phyloP scores from a whole-genome alignment of 345 rosid genomes.

The Eucalyptus regnans region DNA sequence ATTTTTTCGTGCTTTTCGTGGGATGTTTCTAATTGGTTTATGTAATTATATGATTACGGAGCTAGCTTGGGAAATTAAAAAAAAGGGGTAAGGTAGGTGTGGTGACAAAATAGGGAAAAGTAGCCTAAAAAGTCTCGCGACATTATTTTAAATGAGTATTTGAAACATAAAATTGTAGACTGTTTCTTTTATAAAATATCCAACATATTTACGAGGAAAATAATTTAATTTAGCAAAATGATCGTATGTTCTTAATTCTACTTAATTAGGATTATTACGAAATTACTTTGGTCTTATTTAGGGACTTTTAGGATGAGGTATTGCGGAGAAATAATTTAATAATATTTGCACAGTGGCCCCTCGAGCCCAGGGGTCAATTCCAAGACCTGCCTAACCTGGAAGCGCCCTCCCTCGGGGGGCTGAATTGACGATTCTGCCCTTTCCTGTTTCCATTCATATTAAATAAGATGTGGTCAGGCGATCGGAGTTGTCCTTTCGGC shows the following conservation, averaged over 20 bases:
- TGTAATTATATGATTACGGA: background rate
- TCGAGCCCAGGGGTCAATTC: background rate
- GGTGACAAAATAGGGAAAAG: background rate
- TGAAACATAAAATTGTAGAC: background rate
- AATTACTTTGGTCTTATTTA: background rate
- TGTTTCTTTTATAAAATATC: background rate
- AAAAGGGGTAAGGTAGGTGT: background rate
- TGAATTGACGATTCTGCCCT: background rate
- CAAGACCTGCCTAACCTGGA: background rate
- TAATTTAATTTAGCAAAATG: background rate
- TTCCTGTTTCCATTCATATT: background rate
- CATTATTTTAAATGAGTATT: background rate
- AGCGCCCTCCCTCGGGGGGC: background rate
- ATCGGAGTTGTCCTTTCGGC: background rate
- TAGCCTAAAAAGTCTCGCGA: background rate
- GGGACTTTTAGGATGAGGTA: background rate
- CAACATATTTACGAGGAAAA: no score
- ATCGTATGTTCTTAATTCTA: background rate
- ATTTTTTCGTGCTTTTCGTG: background rate
- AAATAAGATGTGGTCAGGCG: background rate
- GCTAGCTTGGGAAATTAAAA: background rate
- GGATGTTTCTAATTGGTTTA: background rate
- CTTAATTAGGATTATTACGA: background rate
- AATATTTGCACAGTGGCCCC: background rate
- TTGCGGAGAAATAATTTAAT: background rate